Conservation (phyloP, 1,139 yeast genomes). For the Candida glucosophila region DNA sequence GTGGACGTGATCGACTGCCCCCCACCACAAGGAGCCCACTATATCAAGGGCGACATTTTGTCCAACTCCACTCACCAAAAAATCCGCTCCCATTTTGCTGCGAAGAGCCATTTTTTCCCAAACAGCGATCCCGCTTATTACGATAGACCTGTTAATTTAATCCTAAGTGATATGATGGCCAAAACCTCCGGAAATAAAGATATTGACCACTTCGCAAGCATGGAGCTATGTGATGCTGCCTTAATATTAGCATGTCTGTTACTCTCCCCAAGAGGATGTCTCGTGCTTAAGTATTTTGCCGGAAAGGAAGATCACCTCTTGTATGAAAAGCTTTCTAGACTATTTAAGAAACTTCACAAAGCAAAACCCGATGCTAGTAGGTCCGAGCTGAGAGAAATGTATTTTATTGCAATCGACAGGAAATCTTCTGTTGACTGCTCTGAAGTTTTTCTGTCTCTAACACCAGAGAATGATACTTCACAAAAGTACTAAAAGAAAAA, state of each 20-base stretch:
- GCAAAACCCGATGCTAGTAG: constrained; percentile 33
- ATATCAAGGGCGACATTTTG: constrained; percentile 35
- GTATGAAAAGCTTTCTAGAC: constrained; percentile 14
- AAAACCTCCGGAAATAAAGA: constrained; percentile 37
- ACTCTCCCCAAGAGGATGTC: constrained; percentile 22
- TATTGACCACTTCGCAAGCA: constrained; percentile 36
- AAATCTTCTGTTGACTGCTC: constrained; percentile 1
- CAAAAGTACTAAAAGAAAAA: not conserved
- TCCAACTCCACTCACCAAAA: constrained; percentile 22
- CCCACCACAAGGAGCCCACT: constrained; percentile 33
- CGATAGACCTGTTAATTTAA: constrained; percentile 18
- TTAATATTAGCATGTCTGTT: constrained; percentile 19
- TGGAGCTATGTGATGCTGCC: constrained; percentile 37
- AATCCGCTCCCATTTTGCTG: constrained; percentile 15
- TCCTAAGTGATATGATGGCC: constrained; percentile 43
- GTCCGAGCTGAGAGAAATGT: constrained; percentile 32
- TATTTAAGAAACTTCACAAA: constrained; percentile 24
- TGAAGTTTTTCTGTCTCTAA: not conserved
- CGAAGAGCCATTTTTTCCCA: not conserved
- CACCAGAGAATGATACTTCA: not conserved
- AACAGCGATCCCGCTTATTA: constrained; percentile 1
- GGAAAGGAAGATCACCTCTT: constrained; percentile 30
- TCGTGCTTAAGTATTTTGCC: constrained; percentile 35
- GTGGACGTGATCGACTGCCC: constrained; percentile 32
- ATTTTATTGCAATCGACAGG: constrained; percentile 21